Evolutionary conservation across 495 filamentous ascomycete genomes (phyloP).

Genomic region (Oidiodendron maius): DNA sequence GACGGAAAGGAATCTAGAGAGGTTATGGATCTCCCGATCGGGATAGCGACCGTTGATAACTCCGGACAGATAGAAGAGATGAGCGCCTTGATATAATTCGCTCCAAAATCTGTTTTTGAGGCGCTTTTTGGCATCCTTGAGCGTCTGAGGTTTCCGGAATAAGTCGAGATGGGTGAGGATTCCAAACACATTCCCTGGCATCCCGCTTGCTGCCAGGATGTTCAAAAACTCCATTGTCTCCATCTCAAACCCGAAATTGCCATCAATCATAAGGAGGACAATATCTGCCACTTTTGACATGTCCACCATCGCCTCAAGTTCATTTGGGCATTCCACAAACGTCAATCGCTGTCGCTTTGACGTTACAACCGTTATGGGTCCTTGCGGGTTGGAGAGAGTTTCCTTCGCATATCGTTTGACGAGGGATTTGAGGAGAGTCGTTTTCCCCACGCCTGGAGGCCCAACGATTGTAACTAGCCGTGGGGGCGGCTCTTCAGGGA

Average conservation of each 20-base stretch:
- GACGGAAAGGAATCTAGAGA: slow-evolving; percentile 88
- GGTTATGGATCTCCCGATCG: slow-evolving; percentile 91
- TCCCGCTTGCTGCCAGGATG: slow-evolving; percentile 78
- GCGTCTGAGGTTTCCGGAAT: slow-evolving; percentile 83
- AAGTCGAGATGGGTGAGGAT: slow-evolving; percentile 94
- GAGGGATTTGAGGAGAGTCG: slow-evolving; percentile 74
- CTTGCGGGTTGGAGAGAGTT: slow-evolving; percentile 78
- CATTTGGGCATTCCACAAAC: neutral
- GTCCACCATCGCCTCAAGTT: neutral
- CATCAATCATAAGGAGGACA: slow-evolving; percentile 94
- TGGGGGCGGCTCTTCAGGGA: slow-evolving; percentile 94
- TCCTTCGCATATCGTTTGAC: slow-evolving; percentile 95
- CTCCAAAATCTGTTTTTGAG: slow-evolving; percentile 95
- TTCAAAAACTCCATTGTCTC: slow-evolving; percentile 99
- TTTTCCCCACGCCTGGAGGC: slow-evolving; percentile 73
- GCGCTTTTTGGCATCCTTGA: slow-evolving; percentile 89
- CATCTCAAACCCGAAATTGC: slow-evolving; percentile 98
- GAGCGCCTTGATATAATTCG: slow-evolving; percentile 92
- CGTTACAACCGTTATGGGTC: slow-evolving; percentile 90
- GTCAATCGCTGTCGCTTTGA: slow-evolving; percentile 89
- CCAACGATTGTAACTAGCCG: slow-evolving; percentile 89
- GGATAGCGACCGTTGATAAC: slow-evolving; percentile 96
- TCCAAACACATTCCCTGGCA: slow-evolving; percentile 97
- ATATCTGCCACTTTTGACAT: slow-evolving; percentile 70
- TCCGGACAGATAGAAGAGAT: slow-evolving; percentile 92